Evolutionary conservation across 495 filamentous ascomycete species (phyloP).

Genomic region (Penicillium psychrofluorescens): DNA sequence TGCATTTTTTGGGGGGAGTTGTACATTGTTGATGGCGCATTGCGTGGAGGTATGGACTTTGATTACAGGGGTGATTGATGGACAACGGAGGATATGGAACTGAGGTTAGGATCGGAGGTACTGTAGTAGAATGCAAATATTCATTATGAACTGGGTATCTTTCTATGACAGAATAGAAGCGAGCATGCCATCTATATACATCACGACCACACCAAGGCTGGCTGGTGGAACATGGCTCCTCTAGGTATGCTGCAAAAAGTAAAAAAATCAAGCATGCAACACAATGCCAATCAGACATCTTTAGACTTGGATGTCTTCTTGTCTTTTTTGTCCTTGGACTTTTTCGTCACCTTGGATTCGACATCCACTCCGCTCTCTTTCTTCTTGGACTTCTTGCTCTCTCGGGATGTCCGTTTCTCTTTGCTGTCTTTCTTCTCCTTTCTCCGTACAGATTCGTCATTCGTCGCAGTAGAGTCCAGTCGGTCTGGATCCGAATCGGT

Average conservation of each 20-base stretch:
- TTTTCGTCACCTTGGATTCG: slow-evolving; percentile 13
- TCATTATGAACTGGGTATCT: too few species aligned
- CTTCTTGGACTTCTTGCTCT: slow-evolving; percentile 30
- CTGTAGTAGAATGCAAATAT: too few species aligned
- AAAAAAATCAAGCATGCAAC: too few species aligned
- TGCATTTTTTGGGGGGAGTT: slow-evolving; percentile 1
- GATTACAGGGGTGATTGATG: too few species aligned
- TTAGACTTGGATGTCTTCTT: slow-evolving; percentile 28
- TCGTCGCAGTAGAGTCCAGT: slow-evolving; percentile 7
- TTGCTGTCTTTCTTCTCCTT: slow-evolving; percentile 18
- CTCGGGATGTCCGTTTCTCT: slow-evolving; percentile 9
- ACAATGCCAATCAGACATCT: slow-evolving; percentile 8
- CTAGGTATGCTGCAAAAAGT: too few species aligned
- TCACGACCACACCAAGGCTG: too few species aligned
- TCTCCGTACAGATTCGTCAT: slow-evolving; percentile 5
- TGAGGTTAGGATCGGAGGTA: too few species aligned
- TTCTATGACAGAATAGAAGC: too few species aligned
- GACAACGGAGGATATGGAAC: too few species aligned
- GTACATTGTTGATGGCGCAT: slow-evolving; percentile 3
- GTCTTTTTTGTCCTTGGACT: slow-evolving; percentile 19
- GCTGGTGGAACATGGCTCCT: too few species aligned
- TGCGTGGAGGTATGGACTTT: too few species aligned
- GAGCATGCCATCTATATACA: too few species aligned
- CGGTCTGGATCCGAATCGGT: slow-evolving; percentile 11
- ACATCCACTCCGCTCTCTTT: slow-evolving; percentile 11